A percentile compares a stretch with the other conserved stretches of the same genome.
Evolutionary conservation across 108 stramenopile genomes (phyloP).

Genomic region (Pseudonitzschia delicatissima): DNA sequence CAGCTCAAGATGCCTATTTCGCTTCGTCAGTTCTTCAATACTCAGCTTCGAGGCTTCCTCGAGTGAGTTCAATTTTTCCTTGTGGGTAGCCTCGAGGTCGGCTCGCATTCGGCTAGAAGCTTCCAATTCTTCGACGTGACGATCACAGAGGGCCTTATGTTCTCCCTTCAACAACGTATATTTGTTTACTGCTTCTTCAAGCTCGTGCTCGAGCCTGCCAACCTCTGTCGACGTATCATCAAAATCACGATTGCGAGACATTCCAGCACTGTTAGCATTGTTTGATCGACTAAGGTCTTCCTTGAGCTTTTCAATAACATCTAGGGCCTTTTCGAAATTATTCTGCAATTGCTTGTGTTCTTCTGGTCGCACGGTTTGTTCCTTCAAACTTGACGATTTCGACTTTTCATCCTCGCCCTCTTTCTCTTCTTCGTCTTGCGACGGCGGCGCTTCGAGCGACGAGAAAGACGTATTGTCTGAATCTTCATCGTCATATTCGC

Average conservation of each 20-base stretch:
- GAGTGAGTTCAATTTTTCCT: neutral
- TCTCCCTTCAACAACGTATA: neutral
- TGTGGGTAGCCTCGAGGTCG: neutral
- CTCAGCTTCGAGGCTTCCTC: neutral
- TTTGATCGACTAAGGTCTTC: neutral
- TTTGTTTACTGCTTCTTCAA: neutral
- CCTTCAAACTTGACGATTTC: neutral
- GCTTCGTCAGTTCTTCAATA: neutral
- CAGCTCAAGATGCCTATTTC: neutral
- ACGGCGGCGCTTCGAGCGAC: neutral
- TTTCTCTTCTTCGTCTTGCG: neutral
- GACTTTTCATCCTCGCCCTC: neutral
- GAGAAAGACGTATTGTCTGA: neutral
- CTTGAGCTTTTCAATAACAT: conserved; percentile 9
- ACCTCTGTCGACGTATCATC: neutral
- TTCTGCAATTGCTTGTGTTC: neutral
- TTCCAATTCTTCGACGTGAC: neutral
- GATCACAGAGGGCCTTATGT: neutral
- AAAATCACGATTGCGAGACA: neutral
- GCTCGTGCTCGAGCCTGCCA: neutral
- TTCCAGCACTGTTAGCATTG: too few relatives aligned
- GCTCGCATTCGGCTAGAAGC: neutral
- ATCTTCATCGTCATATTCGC: neutral
- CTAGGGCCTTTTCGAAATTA: conserved; percentile 11
- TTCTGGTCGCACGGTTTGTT: neutral